Evolutionary conservation across 441 rosid genomes (phyloP).

Genomic region (Pelargonium exstipulatum): DNA sequence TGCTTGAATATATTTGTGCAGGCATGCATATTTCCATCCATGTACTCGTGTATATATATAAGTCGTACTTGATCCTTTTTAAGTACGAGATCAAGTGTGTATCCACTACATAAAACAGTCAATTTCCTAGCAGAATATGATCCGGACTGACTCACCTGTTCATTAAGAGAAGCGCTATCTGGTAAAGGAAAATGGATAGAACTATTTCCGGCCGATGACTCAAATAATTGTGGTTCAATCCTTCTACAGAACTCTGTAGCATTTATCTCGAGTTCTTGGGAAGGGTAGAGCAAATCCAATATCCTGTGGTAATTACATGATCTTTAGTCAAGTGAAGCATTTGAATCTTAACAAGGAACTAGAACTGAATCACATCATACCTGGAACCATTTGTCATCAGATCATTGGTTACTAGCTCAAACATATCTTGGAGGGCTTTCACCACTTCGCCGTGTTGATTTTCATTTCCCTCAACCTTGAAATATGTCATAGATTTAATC

Average conservation of each 20-base stretch:
- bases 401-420: conserved; percentile 80
- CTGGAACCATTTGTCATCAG: conserved; percentile 78
- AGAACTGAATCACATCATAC: conserved; percentile 35
- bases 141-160: conserved; percentile 38
- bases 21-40: neutral
- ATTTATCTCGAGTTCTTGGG: conserved; percentile 34
- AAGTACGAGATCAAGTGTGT: neutral
- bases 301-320: conserved; percentile 40
- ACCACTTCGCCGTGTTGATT: conserved; percentile 51
- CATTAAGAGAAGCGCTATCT: conserved; percentile 48
- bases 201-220: conserved; percentile 38
- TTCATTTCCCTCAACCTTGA: conserved; percentile 63
- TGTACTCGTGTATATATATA: neutral
- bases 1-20: neutral
- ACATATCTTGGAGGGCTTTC: conserved; percentile 86
- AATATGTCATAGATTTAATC: conserved; percentile 20
- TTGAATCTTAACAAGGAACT: conserved; percentile 18
- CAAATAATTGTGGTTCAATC: conserved; percentile 73
- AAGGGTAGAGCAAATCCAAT: conserved; percentile 39
- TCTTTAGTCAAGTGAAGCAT: conserved; percentile 18
- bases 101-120: neutral
- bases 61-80: no score
- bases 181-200: conserved; percentile 85
- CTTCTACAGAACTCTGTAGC: conserved; percentile 38
- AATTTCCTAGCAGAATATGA: neutral